Conservation (phyloP, 2,329 filamentous ascomycete genomes). For the Aspergillus unguis region DNA sequence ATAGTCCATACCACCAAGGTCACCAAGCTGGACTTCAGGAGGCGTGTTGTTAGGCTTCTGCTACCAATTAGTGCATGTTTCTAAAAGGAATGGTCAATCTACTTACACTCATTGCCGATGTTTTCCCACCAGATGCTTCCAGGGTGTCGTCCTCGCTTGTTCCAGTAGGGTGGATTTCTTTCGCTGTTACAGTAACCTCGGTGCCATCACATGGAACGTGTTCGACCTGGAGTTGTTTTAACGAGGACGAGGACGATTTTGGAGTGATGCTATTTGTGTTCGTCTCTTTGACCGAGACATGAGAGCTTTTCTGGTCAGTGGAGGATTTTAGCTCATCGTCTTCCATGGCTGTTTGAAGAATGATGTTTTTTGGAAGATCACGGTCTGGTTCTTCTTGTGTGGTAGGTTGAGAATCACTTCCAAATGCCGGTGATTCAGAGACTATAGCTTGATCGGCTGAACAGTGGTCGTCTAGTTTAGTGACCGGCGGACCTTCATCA, state of each 20-base stretch:
- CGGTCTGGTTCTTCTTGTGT: no score
- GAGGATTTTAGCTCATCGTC: neutral
- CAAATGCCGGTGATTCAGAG: neutral
- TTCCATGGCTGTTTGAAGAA: neutral
- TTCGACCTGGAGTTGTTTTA: neutral
- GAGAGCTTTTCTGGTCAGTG: neutral
- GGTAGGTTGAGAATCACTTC: neutral
- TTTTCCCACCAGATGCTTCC: neutral
- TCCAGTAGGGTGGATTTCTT: neutral
- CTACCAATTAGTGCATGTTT: neutral
- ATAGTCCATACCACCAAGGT: constrained; percentile 1
- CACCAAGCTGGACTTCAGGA: neutral
- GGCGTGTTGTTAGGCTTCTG: neutral
- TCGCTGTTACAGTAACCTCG: neutral
- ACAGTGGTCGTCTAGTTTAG: neutral
- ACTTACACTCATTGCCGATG: neutral
- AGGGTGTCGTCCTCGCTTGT: neutral
- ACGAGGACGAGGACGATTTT: neutral
- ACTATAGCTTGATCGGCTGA: no score
- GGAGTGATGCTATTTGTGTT: neutral
- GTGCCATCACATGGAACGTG: neutral
- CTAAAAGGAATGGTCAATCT: neutral
- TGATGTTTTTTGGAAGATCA: neutral
- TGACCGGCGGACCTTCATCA: neutral
- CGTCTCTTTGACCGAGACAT: neutral